Evolutionary conservation across 202 grass and related monocot genomes (phyloP).

Genomic region (Carex arenaria): DNA sequence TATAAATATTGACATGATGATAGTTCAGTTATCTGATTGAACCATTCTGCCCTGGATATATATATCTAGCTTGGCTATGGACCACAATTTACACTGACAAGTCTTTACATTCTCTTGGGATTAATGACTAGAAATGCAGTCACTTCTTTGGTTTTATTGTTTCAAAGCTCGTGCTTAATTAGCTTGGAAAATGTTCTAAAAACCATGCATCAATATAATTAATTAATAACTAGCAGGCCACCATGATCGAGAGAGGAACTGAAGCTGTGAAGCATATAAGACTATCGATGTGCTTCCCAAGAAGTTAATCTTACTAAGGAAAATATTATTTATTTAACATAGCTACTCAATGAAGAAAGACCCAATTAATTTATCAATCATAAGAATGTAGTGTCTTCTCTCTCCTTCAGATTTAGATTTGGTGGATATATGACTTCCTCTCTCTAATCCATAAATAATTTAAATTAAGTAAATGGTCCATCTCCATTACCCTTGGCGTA

Average conservation of each 20-base stretch:
- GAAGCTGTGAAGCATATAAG: not conserved
- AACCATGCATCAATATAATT: not conserved
- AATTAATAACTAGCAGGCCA: not conserved
- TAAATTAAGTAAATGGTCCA: not conserved
- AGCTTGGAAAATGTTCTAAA: not conserved
- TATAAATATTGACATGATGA: constrained; percentile 14
- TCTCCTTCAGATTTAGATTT: not conserved
- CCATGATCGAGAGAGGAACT: not conserved
- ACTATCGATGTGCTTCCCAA: not conserved
- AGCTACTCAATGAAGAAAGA: constrained; percentile 10
- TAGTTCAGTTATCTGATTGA: constrained; percentile 29
- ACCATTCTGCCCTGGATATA: not conserved
- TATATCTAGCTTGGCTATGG: constrained; percentile 2
- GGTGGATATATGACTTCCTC: not conserved
- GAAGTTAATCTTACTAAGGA: not conserved
- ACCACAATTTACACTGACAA: constrained; percentile 27
- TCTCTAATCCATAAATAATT: constrained; percentile 1
- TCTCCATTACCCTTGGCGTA: not conserved
- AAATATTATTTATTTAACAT: not conserved
- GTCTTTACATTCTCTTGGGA: constrained; percentile 28
- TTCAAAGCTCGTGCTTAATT: not conserved
- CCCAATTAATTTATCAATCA: not conserved
- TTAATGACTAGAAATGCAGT: constrained; percentile 20
- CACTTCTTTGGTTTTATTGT: constrained; percentile 15
- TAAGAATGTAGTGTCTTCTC: not conserved